Percentiles rank a stretch among this genome's conserved stretches.
Conservation (phyloP, 768 basidiomycete species). For the Amyloporia xantha region DNA sequence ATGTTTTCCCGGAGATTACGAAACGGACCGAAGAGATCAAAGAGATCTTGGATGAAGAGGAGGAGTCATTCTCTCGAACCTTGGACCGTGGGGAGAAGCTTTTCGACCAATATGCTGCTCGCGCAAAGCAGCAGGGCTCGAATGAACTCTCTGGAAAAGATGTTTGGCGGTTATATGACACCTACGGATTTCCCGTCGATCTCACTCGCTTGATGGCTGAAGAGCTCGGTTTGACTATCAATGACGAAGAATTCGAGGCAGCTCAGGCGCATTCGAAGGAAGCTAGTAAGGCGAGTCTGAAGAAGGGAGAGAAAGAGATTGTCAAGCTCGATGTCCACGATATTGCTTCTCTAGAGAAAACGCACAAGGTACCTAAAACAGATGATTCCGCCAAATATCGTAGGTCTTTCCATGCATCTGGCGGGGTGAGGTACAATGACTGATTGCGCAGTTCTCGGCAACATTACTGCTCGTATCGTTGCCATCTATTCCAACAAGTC, state of each 20-base stretch:
- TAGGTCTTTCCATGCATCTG: not conserved
- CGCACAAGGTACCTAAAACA: constrained; percentile 76
- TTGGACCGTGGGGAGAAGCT: constrained; percentile 94
- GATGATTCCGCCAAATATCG: constrained; percentile 85
- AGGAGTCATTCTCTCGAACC: constrained; percentile 95
- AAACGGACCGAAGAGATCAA: constrained; percentile 79
- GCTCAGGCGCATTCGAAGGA: constrained; percentile 87
- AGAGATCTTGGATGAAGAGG: constrained; percentile 95
- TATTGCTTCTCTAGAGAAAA: constrained; percentile 78
- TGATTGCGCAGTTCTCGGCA: constrained; percentile 36
- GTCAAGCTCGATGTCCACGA: constrained; percentile 97
- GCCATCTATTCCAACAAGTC: constrained; percentile 79
- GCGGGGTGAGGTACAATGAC: not conserved
- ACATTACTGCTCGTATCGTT: constrained; percentile 67
- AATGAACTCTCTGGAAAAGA: constrained; percentile 81
- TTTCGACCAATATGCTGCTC: constrained; percentile 80
- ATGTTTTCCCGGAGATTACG: constrained; percentile 88
- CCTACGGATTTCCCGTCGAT: constrained; percentile 97
- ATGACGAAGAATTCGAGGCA: constrained; percentile 82
- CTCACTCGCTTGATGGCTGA: constrained; percentile 96
- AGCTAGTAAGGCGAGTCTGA: constrained; percentile 80
- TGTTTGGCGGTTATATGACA: constrained; percentile 96
- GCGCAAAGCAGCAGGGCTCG: constrained; percentile 53
- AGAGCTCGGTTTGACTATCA: constrained; percentile 78
- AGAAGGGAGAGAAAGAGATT: constrained; percentile 57